phyloP scores from a whole-genome alignment of 1,284 basidiomycete species.

The Prillingera fragicola region DNA sequence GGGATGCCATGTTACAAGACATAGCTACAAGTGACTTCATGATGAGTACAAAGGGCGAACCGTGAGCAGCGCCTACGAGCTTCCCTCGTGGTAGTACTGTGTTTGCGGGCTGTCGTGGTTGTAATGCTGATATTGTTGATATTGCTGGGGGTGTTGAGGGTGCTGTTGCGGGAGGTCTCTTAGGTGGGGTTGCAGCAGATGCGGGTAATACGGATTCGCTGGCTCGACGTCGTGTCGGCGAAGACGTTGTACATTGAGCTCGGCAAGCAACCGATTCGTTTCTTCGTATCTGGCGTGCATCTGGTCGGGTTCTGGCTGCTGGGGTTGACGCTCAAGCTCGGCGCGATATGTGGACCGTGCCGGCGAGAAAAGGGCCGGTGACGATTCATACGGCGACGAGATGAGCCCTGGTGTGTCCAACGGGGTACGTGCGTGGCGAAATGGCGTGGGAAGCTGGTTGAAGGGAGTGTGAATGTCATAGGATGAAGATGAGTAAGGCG shows the following conservation, averaged over 20 bases:
- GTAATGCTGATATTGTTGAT: too few species aligned
- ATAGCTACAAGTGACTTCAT: too few species aligned
- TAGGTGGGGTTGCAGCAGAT: too few species aligned
- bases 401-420: slow-evolving; percentile 10
- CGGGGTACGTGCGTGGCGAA: slow-evolving; percentile 5
- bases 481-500: slow-evolving; percentile 1
- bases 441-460: slow-evolving; percentile 2
- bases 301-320: not conserved
- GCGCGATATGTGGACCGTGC: not conserved
- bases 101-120: too few species aligned
- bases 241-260: slow-evolving; percentile 35
- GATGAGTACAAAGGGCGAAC: too few species aligned
- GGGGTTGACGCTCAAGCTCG: not conserved
- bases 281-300: slow-evolving; percentile 35
- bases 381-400: slow-evolving; percentile 9
- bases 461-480: not conserved
- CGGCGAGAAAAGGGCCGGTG: slow-evolving; percentile 3
- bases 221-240: slow-evolving; percentile 1
- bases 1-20: too few species aligned
- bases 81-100: too few species aligned
- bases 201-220: too few species aligned
- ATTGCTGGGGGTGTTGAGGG: too few species aligned
- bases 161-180: too few species aligned
- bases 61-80: too few species aligned
- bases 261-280: slow-evolving; percentile 39